These are phyloP conservation scores for Epichloe sylvatica DNA, from an alignment of 2,329 filamentous ascomycete genomes.

Conservation along the genomic window DNA sequence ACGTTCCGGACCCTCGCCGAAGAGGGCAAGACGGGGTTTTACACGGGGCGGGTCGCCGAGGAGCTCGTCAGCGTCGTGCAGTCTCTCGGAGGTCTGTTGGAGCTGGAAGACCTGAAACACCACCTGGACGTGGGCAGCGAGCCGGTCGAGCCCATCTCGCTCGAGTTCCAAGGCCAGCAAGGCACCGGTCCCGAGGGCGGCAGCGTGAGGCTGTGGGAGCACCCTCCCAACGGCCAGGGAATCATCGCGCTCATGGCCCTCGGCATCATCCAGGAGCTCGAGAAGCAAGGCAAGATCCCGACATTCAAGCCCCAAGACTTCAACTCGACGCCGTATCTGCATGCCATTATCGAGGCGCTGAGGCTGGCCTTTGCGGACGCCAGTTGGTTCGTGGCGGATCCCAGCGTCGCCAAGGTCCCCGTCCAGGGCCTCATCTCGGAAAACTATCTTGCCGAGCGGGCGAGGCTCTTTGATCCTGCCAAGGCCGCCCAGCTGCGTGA, in stretches of 20 bases:
- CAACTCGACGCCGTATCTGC: constrained; percentile 69
- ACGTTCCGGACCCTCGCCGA: constrained; percentile 70
- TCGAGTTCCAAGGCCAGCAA: constrained; percentile 64
- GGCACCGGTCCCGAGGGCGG: constrained; percentile 29
- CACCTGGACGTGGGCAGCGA: constrained; percentile 59
- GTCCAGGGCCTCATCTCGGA: constrained; percentile 53
- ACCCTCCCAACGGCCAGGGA: constrained; percentile 91
- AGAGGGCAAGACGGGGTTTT: constrained; percentile 83
- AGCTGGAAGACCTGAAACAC: constrained; percentile 64
- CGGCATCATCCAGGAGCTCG: constrained; percentile 78
- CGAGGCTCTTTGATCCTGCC: constrained; percentile 41
- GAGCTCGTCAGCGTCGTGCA: constrained; percentile 65
- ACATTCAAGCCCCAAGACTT: constrained; percentile 57
- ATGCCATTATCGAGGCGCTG: constrained; percentile 76
- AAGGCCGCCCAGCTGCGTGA: constrained; percentile 45
- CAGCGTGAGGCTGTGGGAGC: constrained; percentile 87
- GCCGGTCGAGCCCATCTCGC: constrained; percentile 69
- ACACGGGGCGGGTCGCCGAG: constrained; percentile 69
- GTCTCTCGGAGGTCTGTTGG: constrained; percentile 63
- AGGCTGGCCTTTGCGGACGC: constrained; percentile 84
- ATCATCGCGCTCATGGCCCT: constrained; percentile 90
- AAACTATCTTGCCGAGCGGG: constrained; percentile 61
- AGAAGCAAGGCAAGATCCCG: constrained; percentile 60
- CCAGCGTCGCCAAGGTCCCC: constrained; percentile 56
- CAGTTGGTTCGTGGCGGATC: constrained; percentile 81